Evolutionary conservation across 495 filamentous ascomycete species (phyloP), one percentile per base, ranked within the genome.

Genomic region (Xylaria venustula): DNA sequence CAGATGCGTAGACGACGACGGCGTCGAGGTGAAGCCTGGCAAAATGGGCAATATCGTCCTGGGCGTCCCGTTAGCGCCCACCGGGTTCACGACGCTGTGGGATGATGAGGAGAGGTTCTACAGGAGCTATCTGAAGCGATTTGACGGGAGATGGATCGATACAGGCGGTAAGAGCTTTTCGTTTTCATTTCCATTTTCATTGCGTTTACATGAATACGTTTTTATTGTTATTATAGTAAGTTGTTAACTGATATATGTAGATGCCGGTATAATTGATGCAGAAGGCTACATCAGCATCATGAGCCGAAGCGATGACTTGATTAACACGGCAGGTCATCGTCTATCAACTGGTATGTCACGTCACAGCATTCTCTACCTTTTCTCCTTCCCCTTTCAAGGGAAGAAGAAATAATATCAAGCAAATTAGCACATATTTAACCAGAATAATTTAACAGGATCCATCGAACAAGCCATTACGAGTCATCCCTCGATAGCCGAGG

Each of bases 31-130:
- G 2, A 68, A 79, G 19, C 77, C 68, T 11, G 88, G 88, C 0
- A 81, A 72, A n/a, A 95, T 92, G 89, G 93, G 93, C 0, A 97
- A 97, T 68, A 93, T 97, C 48, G 92, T 97, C 17, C 75, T 97
- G 28, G 91, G 75, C 0, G 80, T 90, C 1, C 93, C 93, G 0
- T 79, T 97, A 2, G 90, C 90, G 0, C 93, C 93, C 0, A 93
- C 92, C 0, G 93, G 87, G 0, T 91, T 97, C 71, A 88, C 88
- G 0, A 91, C 85, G 8, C 80, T 97, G 0, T 97, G 92, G 87
- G 71, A 87, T 15, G 93, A 96, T 65, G 88, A 90, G 11, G 89
- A 90, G 52, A 73, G 90, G 15, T 95, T 96, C 71, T 95, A 92
- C 71, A 83, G 78, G 36, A 82, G 90, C 8, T 97, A 96, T 67